Evolutionary conservation across 208 protist genomes (phyloP).

Genomic region (Lotmaria passim): DNA sequence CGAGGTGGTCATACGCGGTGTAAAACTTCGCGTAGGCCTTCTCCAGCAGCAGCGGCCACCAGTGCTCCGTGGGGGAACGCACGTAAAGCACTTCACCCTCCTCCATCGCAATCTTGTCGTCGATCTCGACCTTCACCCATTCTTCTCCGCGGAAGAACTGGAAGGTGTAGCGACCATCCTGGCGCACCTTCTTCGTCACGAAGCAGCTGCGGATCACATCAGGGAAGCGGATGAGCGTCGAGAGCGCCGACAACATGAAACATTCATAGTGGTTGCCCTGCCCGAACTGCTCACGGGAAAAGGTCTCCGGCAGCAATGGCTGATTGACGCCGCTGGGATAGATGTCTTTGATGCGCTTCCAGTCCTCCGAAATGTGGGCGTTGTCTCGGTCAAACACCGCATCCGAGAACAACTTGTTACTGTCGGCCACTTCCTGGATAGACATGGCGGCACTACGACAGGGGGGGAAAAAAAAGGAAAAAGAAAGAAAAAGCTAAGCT

Average conservation of each 20-base stretch:
- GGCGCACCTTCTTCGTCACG: slow-evolving; percentile 76
- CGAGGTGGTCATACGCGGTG: slow-evolving; percentile 71
- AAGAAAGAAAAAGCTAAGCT: slow-evolving; percentile 1
- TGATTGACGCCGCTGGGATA: slow-evolving; percentile 54
- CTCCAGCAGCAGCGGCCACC: slow-evolving; percentile 89
- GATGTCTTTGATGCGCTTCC: slow-evolving; percentile 64
- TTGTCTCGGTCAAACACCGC: slow-evolving; percentile 67
- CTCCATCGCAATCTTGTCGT: slow-evolving; percentile 70
- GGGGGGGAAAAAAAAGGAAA: background rate
- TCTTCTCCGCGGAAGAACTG: slow-evolving; percentile 76
- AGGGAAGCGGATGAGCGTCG: slow-evolving; percentile 68
- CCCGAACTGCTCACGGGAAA: slow-evolving; percentile 74
- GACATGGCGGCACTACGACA: slow-evolving; percentile 19
- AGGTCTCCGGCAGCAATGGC: slow-evolving; percentile 64
- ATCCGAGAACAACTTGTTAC: slow-evolving; percentile 69
- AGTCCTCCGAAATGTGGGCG: slow-evolving; percentile 54
- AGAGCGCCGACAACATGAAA: slow-evolving; percentile 78
- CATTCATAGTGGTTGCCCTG: slow-evolving; percentile 88
- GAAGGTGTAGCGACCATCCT: slow-evolving; percentile 87
- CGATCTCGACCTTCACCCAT: slow-evolving; percentile 86
- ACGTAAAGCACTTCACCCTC: slow-evolving; percentile 65
- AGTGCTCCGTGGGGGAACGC: slow-evolving; percentile 71
- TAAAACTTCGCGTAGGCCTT: too few species aligned
- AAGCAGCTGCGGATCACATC: slow-evolving; percentile 86
- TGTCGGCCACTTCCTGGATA: slow-evolving; percentile 57